Evolutionary conservation across 176 grass and related monocot genomes (phyloP), one percentile per base, ranked within the genome.

Genomic region (Puya raimondii): DNA sequence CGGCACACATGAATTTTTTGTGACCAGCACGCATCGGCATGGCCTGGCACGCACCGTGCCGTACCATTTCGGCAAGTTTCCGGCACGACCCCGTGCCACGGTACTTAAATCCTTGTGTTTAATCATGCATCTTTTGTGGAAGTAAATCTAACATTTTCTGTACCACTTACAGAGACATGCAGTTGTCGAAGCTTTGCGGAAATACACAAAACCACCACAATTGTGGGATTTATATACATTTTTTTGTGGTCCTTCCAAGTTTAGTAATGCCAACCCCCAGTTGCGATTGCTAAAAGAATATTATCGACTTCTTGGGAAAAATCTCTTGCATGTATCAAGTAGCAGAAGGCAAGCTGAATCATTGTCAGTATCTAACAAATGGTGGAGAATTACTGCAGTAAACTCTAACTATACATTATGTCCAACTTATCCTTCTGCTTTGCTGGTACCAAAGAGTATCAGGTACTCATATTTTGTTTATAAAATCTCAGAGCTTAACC

Each of bases 341-440:
- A 65, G 50, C 65, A 64, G 26, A 51, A 25, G 66, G n/a, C 73
- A 81, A 76, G 77, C 61, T 18, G 86, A 78, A 51, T 77, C 74
- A 27, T 52, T 77, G 33, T 81, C 74, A 57, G 58, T 84, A 49
- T 81, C 18, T 65, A 90, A 92, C 12, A 53, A 79, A 53, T 74
- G 86, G 78, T 97, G 84, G 94, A 97, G 89, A 70, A 57, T 97
- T 81, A 90, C 84, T 56, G 73, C 53, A 80, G 77, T 80, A 61
- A 97, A 97, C 84, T 90, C 77, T 29, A 86, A 68, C 64, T 97
- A 97, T 75, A 81, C 86, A 52, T 71, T 97, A 47, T 97, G 94
- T 80, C 79, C 86, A n/a, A 88, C 94, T n/a, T 97, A 97, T 69
- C 94, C 94, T 27, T 86, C 78, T 72, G 47, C n/a, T 53, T 61